Base-by-base conservation (phyloP, 257 asterid genomes). In the Buddleja alternifolia region DNA sequence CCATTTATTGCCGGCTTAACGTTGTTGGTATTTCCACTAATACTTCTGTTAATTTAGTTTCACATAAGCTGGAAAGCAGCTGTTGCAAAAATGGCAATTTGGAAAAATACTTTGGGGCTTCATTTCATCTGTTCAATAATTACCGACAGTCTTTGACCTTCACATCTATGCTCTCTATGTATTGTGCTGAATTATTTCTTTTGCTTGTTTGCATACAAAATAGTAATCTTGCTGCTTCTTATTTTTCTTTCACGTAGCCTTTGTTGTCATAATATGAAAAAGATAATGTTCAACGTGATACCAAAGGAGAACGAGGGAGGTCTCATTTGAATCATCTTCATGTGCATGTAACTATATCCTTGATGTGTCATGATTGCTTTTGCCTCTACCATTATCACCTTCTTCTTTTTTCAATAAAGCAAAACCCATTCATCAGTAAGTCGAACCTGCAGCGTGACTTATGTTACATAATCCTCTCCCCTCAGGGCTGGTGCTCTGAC, bases 1-100 rank as follows among this genome's bases (percentile, higher is more conserved):
- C 63, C 63, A 48, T 48, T 50, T 29, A 29, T 36, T 47, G 67
- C 46, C 17, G 56, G 48, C 47, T 56, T 45, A 11, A 39, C 36
- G 15, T 55, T 37, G 37, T 11, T 53, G 20, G 48, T 64, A 16
- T 37, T 61, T 61, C 29, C 48, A 2, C 24, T 24, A 10, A 42
- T 11, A n/a, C n/a, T n/a, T n/a, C n/a, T n/a, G n/a, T 39, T 37
- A 17, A 46, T 4, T 29, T 40, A 60, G 20, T 57, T 37, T n/a
- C 32, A 23, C 14, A 20, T 51, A 57, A 24, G 60, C 76, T 51
- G 23, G 47, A 64, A 15, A 0, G 23, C 14, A 65, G 37, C 7
- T 32, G 11, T 34, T 23, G 40, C 52, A 12, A 20, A 40, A 17
- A 24, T 44, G 23, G 10, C 21, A 15, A 25, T 14, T 16, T 25